Base-by-base conservation (phyloP, 2,329 filamentous ascomycete species). In the Arthroderma sp. region DNA sequence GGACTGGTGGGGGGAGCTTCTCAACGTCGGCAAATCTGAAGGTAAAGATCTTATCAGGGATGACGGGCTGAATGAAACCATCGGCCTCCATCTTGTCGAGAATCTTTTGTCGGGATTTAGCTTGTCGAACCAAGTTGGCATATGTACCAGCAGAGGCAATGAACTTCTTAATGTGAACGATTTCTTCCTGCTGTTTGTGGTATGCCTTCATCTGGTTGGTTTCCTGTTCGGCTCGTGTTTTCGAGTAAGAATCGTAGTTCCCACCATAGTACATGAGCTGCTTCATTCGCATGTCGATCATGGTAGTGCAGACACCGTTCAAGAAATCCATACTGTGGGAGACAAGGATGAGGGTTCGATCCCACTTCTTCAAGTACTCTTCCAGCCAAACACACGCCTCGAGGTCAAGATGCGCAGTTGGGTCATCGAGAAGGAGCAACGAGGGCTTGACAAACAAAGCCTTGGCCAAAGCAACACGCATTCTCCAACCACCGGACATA, bases 31-130 rank as follows among this genome's bases (percentile, higher is more conserved):
- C 93, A 74, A 98, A 98, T 69, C 91, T 86, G 86, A 98, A 98
- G 59, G 86, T 91, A 78, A 98, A 98, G 70, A 95, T 86, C 61
- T 84, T 82, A 76, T 98, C 93, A 63, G 82, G 76, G 57, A 80
- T 75, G 61, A 98, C 90, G 58, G 89, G 88, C 76, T 98, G 86
- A 71, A 98, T 97, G 75, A 97, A 93, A 65, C 93, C 93, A 68
- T 98, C 93, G 66, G 94, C 93, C 81, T 97, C 91, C 93, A 98
- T 98, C 85, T 98, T 98, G 82, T 98, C 93, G 65, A 97, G 81
- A 74, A 97, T 97, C 88, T 98, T 98, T 77, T 98, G 93, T 63
- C 93, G 85, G 44, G 93, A 97, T 81, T 98, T 98, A 76, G 94
- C 94, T 77, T 98, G 93, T 74, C 88, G 83, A 71, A 98, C 93